These are phyloP conservation scores for Zygotorulaspora florentina DNA, from an alignment of 805 yeast species.

Conservation along the genomic window DNA sequence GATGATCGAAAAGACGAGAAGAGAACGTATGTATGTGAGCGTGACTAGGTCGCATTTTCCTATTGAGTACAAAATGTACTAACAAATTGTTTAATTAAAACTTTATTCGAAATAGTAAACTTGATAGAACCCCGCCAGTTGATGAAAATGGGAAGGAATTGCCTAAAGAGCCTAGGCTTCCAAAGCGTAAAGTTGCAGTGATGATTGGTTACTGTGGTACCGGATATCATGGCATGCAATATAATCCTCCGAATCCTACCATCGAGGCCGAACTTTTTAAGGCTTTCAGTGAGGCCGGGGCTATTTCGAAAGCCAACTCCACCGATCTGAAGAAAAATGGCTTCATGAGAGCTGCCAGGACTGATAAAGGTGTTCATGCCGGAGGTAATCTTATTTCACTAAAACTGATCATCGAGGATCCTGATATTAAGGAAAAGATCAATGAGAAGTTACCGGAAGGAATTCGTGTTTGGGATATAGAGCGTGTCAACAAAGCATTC, in stretches of 20 bases:
- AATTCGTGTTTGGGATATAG: constrained; percentile 89
- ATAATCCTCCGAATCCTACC: constrained; percentile 81
- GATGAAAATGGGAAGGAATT: constrained; percentile 63
- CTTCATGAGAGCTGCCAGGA: constrained; percentile 81
- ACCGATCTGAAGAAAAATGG: constrained; percentile 83
- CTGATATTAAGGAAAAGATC: constrained; percentile 65
- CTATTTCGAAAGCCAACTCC: constrained; percentile 79
- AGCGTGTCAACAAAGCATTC: constrained; percentile 82
- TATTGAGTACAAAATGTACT: not conserved
- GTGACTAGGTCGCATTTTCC: not conserved
- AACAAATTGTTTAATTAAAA: not conserved
- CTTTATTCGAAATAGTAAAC: constrained; percentile 10
- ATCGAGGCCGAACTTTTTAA: constrained; percentile 84
- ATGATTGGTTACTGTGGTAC: constrained; percentile 93
- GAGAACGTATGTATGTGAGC: constrained; percentile 26
- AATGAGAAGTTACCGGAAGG: constrained; percentile 76
- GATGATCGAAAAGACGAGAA: constrained; percentile 18
- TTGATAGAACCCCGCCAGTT: constrained; percentile 21
- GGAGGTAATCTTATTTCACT: constrained; percentile 88
- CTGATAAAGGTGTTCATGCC: constrained; percentile 97
- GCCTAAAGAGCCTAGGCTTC: constrained; percentile 57
- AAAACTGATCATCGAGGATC: constrained; percentile 76
- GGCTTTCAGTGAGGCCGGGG: constrained; percentile 83
- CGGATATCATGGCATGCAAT: constrained; percentile 95
- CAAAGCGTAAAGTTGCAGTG: constrained; percentile 89